These are phyloP conservation scores for Leucogyrophana mollusca DNA, from an alignment of 768 basidiomycete genomes.

Conservation along the genomic window DNA sequence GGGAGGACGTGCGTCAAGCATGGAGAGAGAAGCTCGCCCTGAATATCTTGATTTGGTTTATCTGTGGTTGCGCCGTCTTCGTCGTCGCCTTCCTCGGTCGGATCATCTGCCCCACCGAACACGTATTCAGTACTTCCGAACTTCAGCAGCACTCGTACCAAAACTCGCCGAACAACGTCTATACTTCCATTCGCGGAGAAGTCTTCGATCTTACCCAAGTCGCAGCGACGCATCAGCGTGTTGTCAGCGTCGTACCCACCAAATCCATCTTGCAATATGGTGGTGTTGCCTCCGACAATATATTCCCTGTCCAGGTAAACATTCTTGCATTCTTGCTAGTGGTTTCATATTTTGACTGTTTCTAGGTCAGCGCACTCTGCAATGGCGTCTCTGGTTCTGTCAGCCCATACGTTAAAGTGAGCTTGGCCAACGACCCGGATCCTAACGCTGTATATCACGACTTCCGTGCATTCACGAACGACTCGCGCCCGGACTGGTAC, in stretches of 20 bases:
- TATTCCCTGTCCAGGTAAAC: conserved; percentile 93
- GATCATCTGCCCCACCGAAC: conserved; percentile 92
- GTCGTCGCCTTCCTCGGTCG: conserved; percentile 86
- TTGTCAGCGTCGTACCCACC: conserved; percentile 69
- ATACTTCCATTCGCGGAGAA: conserved; percentile 86
- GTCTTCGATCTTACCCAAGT: conserved; percentile 84
- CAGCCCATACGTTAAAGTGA: conserved; percentile 79
- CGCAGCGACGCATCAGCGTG: conserved; percentile 62
- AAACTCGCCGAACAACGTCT: conserved; percentile 70
- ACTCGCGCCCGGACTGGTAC: conserved; percentile 98
- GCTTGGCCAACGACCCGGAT: conserved; percentile 75
- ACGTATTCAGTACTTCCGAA: conserved; percentile 83
- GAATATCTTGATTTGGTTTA: conserved; percentile 94
- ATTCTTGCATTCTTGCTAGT: not conserved
- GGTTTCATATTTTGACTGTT: not conserved
- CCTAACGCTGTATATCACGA: conserved; percentile 87
- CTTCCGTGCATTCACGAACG: conserved; percentile 86
- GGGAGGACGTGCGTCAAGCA: conserved; percentile 88
- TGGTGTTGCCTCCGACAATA: conserved; percentile 63
- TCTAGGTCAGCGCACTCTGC: conserved; percentile 87
- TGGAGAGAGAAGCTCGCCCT: conserved; percentile 97
- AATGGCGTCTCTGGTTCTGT: conserved; percentile 80
- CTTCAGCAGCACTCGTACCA: conserved; percentile 66
- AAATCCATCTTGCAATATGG: conserved; percentile 84
- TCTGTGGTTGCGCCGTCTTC: conserved; percentile 86